phyloP scores from a whole-genome alignment of 768 basidiomycete genomes.

The Gyrodon lividus region DNA sequence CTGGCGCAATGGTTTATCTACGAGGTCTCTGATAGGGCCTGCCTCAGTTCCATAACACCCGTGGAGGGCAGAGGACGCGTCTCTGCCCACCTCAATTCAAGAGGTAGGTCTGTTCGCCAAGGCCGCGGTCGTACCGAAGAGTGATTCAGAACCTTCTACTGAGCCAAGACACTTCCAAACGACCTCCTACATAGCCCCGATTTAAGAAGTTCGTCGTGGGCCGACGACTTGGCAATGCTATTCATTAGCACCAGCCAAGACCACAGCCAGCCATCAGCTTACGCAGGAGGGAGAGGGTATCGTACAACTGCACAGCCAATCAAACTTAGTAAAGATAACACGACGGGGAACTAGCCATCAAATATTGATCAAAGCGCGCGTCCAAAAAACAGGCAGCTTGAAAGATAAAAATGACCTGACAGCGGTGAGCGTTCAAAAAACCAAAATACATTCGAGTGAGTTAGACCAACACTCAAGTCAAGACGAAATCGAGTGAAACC shows the following conservation, averaged over 20 bases:
- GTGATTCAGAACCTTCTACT: too few species aligned
- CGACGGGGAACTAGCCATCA: not conserved
- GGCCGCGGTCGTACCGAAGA: too few species aligned
- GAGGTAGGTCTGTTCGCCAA: too few species aligned
- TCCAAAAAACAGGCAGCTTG: not conserved
- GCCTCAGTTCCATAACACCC: too few species aligned
- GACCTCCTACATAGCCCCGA: not conserved
- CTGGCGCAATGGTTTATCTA: not conserved
- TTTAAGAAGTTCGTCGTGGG: not conserved
- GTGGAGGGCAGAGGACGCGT: too few species aligned
- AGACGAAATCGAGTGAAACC: too few species aligned
- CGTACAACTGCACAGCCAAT: not conserved
- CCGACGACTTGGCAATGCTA: not conserved
- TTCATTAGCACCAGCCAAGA: not conserved
- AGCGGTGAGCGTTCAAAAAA: slow-evolving; percentile 5
- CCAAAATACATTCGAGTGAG: slow-evolving; percentile 11
- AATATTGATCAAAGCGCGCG: not conserved
- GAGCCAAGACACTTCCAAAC: too few species aligned
- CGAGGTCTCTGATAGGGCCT: too few species aligned
- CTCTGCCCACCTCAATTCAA: too few species aligned
- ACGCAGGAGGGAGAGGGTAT: too few species aligned
- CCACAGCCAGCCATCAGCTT: not conserved
- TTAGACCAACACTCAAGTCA: slow-evolving; percentile 1
- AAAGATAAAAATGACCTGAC: not conserved
- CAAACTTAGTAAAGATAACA: not conserved